Evolutionary conservation across 2,329 filamentous ascomycete genomes (phyloP).

Genomic region (Epichloe hybrida): DNA sequence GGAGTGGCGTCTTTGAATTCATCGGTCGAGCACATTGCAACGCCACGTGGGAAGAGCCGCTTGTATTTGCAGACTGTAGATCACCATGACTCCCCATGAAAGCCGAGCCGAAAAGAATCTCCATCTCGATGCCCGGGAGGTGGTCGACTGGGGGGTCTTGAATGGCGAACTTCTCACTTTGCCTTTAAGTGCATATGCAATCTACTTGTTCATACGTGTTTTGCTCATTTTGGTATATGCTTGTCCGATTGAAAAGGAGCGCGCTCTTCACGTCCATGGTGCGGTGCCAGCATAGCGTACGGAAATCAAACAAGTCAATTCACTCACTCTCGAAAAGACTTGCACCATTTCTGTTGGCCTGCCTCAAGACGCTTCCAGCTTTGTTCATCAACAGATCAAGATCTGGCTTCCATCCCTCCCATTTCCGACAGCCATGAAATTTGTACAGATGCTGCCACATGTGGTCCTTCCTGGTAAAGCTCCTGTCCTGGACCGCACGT

Average conservation of each 20-base stretch:
- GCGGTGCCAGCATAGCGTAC: too few relatives aligned
- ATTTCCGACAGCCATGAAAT: slow-evolving; percentile 31
- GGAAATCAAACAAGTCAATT: too few relatives aligned
- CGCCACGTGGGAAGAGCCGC: not conserved
- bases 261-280: too few relatives aligned
- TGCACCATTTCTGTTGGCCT: too few relatives aligned
- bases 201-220: too few relatives aligned
- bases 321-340: too few relatives aligned
- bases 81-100: not conserved
- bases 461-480: slow-evolving; percentile 28
- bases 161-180: too few relatives aligned
- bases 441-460: slow-evolving; percentile 28
- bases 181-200: too few relatives aligned
- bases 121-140: not conserved
- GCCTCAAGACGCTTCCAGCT: not conserved
- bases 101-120: too few relatives aligned
- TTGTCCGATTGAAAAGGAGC: too few relatives aligned
- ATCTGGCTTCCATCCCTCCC: slow-evolving; percentile 34
- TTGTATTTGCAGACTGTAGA: not conserved
- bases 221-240: too few relatives aligned
- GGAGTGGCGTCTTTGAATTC: not conserved
- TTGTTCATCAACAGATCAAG: slow-evolving; percentile 16
- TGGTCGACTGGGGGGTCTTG: too few relatives aligned
- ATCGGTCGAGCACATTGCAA: not conserved
- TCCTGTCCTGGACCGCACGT: slow-evolving; percentile 27